Evolutionary conservation across 495 filamentous ascomycete genomes (phyloP).

Genomic region (Poronia punctata): DNA sequence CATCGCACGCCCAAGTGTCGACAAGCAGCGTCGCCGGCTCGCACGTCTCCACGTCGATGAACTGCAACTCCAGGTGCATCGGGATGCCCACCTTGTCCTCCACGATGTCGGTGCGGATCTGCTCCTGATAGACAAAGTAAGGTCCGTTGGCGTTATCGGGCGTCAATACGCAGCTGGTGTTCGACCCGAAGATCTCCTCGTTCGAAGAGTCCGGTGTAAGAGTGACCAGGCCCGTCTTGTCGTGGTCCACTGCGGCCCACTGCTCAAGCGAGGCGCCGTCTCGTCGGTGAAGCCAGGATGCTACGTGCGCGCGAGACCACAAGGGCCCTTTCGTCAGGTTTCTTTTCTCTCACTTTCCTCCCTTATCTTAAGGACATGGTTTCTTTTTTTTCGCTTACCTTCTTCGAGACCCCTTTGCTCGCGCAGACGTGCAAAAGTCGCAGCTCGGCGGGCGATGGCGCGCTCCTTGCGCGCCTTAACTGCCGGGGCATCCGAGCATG

Average conservation of each 20-base stretch:
- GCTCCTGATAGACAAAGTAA: conserved; percentile 37
- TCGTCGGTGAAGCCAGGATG: conserved; percentile 28
- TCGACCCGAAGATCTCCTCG: conserved; percentile 42
- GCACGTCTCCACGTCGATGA: conserved; percentile 51
- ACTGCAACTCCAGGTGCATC: conserved; percentile 48
- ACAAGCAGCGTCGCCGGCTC: conserved; percentile 42
- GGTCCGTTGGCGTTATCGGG: conserved; percentile 36
- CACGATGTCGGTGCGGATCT: conserved; percentile 43
- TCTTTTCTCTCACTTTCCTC: neutral
- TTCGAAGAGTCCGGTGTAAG: conserved; percentile 39
- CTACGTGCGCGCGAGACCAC: conserved; percentile 10
- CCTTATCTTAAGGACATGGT: neutral
- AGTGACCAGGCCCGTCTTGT: conserved; percentile 22
- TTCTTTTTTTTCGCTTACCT: conserved; percentile 10
- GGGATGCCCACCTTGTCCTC: conserved; percentile 44
- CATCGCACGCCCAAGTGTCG: conserved; percentile 53
- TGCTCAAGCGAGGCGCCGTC: conserved; percentile 32
- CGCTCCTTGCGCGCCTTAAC: conserved; percentile 24
- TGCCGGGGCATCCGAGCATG: conserved; percentile 20
- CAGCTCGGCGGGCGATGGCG: conserved; percentile 22
- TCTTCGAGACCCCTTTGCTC: conserved; percentile 14
- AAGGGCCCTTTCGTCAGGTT: neutral
- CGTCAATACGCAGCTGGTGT: conserved; percentile 30
- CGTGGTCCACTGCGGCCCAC: conserved; percentile 30
- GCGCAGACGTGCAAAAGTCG: conserved; percentile 21